phyloP scores from a whole-genome alignment of 176 grass and related monocot genomes.

The Elymus sibiricus region DNA sequence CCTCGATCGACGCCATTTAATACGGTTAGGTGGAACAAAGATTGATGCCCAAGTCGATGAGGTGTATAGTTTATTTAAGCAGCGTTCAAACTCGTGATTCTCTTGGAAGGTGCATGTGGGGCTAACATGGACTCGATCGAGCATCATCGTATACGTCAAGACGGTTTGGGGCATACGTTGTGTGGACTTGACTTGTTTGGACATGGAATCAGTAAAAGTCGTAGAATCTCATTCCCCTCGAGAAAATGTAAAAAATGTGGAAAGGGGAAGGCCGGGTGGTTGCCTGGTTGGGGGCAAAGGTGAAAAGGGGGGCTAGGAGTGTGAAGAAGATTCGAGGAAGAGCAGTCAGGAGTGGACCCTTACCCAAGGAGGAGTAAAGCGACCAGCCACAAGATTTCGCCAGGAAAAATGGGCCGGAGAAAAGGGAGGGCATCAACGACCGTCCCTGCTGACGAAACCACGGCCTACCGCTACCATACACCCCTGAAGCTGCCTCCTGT shows the following conservation, averaged over 20 bases:
- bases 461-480: background rate
- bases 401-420: background rate
- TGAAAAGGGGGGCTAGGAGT: background rate
- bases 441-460: background rate
- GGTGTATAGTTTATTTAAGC: background rate
- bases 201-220: constrained; percentile 17
- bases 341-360: background rate
- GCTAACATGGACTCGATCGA: constrained; percentile 14
- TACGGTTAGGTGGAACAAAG: background rate
- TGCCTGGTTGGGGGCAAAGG: background rate
- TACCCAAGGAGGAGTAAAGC: background rate
- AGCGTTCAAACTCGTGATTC: background rate
- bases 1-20: background rate
- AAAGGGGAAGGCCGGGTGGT: background rate
- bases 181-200: constrained; percentile 23
- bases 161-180: constrained; percentile 21
- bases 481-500: background rate
- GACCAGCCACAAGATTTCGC: background rate
- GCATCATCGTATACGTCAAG: constrained; percentile 38
- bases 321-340: constrained; percentile 28
- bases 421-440: background rate
- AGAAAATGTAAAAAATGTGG: constrained; percentile 21
- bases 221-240: background rate
- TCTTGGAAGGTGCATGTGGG: background rate
- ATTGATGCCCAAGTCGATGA: background rate